A percentile compares a stretch with the other conserved stretches of the same genome.
phyloP scores from a whole-genome alignment of 208 protist genomes.

The Trichomonas gallinae region DNA sequence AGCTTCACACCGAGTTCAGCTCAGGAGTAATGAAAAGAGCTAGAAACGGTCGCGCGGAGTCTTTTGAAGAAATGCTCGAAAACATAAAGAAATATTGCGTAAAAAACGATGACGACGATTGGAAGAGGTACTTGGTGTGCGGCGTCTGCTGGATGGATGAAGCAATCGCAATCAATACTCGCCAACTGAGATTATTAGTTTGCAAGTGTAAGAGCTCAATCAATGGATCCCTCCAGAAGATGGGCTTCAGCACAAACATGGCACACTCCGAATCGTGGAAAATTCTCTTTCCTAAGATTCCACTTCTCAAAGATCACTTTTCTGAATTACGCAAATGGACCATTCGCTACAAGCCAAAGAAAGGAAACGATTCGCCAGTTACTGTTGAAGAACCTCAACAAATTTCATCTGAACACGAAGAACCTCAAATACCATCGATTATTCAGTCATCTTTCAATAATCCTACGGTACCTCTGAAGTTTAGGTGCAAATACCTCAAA shows the following conservation, averaged over 20 bases:
- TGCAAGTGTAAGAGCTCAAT: not conserved
- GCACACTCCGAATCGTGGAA: conserved; percentile 7
- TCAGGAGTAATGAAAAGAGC: not conserved
- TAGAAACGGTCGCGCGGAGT: not conserved
- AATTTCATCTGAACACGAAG: not conserved
- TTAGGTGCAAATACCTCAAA: not conserved
- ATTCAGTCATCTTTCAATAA: not conserved
- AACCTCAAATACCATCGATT: not conserved
- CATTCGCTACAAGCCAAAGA: not conserved
- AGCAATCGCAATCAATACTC: not conserved
- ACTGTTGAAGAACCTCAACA: not conserved
- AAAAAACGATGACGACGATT: not conserved
- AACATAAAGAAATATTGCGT: not conserved
- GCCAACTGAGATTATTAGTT: not conserved
- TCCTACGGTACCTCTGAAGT: not conserved
- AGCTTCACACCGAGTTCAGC: not conserved
- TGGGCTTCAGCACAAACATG: not conserved
- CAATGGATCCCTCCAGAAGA: not conserved
- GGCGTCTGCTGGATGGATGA: conserved; percentile 22
- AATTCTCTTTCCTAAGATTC: not conserved
- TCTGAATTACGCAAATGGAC: conserved; percentile 4
- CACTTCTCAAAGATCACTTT: not conserved
- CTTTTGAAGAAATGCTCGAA: not conserved
- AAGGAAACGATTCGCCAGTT: not conserved
- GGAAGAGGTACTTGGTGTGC: not conserved